Evolutionary conservation across 2,329 filamentous ascomycete species (phyloP).

Genomic region (Ophiosphaerella korrae): DNA sequence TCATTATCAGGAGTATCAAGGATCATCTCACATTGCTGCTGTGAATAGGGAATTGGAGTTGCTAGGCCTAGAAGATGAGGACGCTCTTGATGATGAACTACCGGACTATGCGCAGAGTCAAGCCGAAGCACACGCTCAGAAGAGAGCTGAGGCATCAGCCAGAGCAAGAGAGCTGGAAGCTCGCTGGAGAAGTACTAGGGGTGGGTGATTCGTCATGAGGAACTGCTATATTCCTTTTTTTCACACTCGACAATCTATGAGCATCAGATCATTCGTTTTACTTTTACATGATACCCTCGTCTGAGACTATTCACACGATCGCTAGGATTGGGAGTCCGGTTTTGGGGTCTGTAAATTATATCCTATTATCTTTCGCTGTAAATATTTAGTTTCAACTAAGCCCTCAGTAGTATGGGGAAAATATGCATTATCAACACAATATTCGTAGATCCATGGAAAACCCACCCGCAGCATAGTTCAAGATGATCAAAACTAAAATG

Average conservation of each 20-base stretch:
- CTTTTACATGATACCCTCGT: slow-evolving; percentile 11
- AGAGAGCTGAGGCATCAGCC: slow-evolving; percentile 48
- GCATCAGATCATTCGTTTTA: neutral
- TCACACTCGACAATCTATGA: neutral
- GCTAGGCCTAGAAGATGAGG: slow-evolving; percentile 38
- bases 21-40: slow-evolving; percentile 25
- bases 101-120: slow-evolving; percentile 56
- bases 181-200: slow-evolving; percentile 44
- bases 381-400: no score
- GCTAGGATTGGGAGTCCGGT: neutral
- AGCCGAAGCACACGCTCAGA: slow-evolving; percentile 50
- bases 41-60: slow-evolving; percentile 40
- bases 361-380: neutral
- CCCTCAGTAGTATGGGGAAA: no score
- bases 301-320: neutral
- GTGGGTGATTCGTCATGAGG: neutral
- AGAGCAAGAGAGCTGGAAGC: slow-evolving; percentile 53
- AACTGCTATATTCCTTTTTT: neutral
- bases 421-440: no score
- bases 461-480: no score
- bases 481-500: no score
- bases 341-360: neutral
- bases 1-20: slow-evolving; percentile 20
- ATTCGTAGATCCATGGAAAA: no score
- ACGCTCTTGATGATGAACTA: slow-evolving; percentile 45